phyloP scores from a whole-genome alignment of 176 grass and related monocot species.

The Tillandsia fasciculata region DNA sequence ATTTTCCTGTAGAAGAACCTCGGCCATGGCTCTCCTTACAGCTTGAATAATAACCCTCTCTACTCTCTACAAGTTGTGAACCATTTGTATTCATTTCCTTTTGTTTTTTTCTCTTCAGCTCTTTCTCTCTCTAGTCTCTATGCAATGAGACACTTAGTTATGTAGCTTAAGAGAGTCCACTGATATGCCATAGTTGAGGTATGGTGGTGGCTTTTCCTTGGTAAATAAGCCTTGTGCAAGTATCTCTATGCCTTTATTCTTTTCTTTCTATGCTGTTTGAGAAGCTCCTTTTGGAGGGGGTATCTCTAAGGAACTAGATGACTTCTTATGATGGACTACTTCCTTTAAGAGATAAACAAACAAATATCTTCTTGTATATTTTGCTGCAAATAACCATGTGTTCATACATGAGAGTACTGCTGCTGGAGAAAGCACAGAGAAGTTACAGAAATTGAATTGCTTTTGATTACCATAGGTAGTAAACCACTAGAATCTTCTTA shows the following conservation, averaged over 20 bases:
- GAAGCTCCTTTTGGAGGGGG: slow-evolving; percentile 29
- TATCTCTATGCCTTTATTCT: slow-evolving; percentile 75
- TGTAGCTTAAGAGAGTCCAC: slow-evolving; percentile 19
- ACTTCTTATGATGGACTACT: slow-evolving; percentile 4
- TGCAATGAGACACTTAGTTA: slow-evolving; percentile 9
- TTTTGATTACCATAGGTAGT: too few relatives aligned
- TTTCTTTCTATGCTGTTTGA: slow-evolving; percentile 35
- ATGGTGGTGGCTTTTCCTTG: slow-evolving; percentile 29
- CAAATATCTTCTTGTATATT: too few relatives aligned
- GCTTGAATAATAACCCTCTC: neutral
- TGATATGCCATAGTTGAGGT: slow-evolving; percentile 14
- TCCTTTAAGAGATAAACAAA: neutral
- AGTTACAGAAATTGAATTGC: too few relatives aligned
- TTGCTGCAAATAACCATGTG: too few relatives aligned
- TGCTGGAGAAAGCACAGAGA: too few relatives aligned
- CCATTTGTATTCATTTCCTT: neutral
- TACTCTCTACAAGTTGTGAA: neutral
- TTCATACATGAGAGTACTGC: too few relatives aligned
- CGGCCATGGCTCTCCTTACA: slow-evolving; percentile 20
- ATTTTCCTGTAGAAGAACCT: slow-evolving; percentile 23
- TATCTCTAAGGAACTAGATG: neutral
- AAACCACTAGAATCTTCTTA: too few relatives aligned
- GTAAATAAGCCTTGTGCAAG: slow-evolving; percentile 63
- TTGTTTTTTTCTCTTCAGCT: neutral
- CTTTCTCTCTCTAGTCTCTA: slow-evolving; percentile 14